Conservation (phyloP, 164 flowering plant species). For the Kalanchoe fedtschenkoi region DNA sequence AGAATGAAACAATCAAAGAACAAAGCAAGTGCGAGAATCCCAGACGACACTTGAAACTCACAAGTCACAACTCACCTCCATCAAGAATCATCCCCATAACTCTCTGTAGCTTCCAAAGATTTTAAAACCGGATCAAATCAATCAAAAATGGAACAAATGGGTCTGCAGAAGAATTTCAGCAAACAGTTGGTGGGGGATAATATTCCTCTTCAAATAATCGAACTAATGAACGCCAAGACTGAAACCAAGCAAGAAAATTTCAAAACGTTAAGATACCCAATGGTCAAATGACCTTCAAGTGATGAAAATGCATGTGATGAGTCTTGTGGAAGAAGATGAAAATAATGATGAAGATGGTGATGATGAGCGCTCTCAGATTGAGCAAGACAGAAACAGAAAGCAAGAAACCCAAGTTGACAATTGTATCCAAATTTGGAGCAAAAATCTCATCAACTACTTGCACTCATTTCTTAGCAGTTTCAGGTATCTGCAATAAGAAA, state of each 20-base stretch:
- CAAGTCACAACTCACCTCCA: background rate
- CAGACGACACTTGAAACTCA: background rate
- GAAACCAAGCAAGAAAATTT: background rate
- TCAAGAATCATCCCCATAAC: background rate
- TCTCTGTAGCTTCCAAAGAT: background rate
- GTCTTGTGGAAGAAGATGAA: no score
- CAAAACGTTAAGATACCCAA: background rate
- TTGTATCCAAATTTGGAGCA: background rate
- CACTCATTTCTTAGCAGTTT: background rate
- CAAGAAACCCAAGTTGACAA: background rate
- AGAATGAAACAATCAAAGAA: background rate
- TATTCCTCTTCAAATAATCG: background rate
- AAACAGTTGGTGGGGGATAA: no score
- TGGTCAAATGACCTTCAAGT: background rate
- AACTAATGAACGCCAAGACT: background rate
- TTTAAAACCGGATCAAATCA: background rate
- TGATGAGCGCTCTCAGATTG: no score
- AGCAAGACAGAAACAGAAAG: no score
- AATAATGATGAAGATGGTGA: no score
- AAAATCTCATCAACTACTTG: background rate
- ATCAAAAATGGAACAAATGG: no score
- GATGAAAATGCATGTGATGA: no score
- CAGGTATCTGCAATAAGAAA: slow-evolving; percentile 2
- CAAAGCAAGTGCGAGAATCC: background rate
- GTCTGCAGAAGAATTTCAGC: no score